Evolutionary conservation across 2,329 filamentous ascomycete species (phyloP).

Genomic region (Bipolaris oryzae): DNA sequence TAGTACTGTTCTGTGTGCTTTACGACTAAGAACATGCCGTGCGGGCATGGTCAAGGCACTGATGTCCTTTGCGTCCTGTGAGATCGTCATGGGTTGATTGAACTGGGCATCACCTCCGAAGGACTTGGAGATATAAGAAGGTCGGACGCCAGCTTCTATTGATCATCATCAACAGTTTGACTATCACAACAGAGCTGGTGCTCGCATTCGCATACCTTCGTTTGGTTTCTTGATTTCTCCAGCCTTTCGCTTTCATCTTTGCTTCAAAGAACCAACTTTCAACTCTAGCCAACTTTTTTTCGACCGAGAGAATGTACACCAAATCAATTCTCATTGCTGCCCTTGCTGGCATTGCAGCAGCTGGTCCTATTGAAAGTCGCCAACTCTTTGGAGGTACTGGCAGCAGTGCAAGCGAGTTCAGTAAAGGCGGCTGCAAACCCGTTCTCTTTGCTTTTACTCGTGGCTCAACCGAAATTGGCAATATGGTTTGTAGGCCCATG

Average conservation of each 20-base stretch:
- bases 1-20: neutral
- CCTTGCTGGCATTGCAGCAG: slow-evolving; percentile 28
- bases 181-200: neutral
- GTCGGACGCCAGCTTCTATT: neutral
- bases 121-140: slow-evolving; percentile 8
- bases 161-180: slow-evolving; percentile 3
- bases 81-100: slow-evolving; percentile 3
- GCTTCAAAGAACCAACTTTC: neutral
- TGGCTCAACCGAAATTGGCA: slow-evolving; percentile 57
- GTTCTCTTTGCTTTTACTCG: slow-evolving; percentile 58
- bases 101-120: neutral
- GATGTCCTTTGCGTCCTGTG: neutral
- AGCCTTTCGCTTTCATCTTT: neutral
- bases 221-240: slow-evolving; percentile 5
- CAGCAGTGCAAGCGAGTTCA: slow-evolving; percentile 48
- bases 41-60: slow-evolving; percentile 9
- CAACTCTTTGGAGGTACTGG: slow-evolving; percentile 30
- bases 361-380: slow-evolving; percentile 34
- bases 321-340: slow-evolving; percentile 31
- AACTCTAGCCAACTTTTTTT: neutral
- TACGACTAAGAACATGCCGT: neutral
- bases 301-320: slow-evolving; percentile 31
- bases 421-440: slow-evolving; percentile 48
- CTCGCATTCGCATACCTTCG: slow-evolving; percentile 3
- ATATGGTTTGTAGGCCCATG: slow-evolving; percentile 49